Percentiles rank a stretch among this genome's conserved stretches.
These are phyloP conservation scores for Hymenochaete sp. DNA, from an alignment of 1,284 basidiomycete species.

Conservation along the genomic window DNA sequence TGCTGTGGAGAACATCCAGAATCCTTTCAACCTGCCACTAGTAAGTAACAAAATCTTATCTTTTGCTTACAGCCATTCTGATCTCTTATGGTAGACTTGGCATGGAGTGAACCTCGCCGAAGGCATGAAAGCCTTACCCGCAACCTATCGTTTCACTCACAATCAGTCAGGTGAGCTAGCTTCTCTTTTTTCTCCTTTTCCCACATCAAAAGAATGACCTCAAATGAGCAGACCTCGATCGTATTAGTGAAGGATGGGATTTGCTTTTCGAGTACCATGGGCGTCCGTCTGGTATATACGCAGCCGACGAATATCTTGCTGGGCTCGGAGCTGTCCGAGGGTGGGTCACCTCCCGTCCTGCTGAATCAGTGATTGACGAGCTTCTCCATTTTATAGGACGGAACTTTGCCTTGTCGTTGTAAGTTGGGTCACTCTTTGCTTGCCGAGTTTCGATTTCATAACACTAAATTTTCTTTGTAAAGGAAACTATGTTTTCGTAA, in stretches of 20 bases:
- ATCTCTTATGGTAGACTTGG: conserved; percentile 28
- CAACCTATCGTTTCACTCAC: conserved; percentile 49
- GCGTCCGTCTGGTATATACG: conserved; percentile 49
- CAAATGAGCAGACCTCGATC: conserved; percentile 36
- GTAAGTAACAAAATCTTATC: neutral
- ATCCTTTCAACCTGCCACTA: conserved; percentile 25
- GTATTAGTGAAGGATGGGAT: conserved; percentile 47
- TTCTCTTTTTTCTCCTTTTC: neutral
- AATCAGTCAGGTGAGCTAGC: conserved; percentile 40
- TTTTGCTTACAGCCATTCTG: neutral
- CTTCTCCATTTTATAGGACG: conserved; percentile 27
- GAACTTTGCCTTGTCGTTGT: conserved; percentile 53
- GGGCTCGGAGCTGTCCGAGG: conserved; percentile 45
- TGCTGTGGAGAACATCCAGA: conserved; percentile 27
- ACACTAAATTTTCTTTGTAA: neutral
- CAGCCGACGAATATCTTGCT: conserved; percentile 51
- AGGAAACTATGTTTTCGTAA: conserved; percentile 58
- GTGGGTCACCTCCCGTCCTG: conserved; percentile 25
- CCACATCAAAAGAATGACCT: conserved; percentile 1
- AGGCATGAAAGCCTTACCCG: conserved; percentile 46
- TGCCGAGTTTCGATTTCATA: no score
- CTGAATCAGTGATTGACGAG: conserved; percentile 1
- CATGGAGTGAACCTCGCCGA: conserved; percentile 55
- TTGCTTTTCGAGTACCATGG: conserved; percentile 53
- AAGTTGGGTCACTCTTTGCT: no score